These are phyloP conservation scores for Parachlorella kessleri DNA, from an alignment of 139 green algal genomes.

Conservation along the genomic window DNA sequence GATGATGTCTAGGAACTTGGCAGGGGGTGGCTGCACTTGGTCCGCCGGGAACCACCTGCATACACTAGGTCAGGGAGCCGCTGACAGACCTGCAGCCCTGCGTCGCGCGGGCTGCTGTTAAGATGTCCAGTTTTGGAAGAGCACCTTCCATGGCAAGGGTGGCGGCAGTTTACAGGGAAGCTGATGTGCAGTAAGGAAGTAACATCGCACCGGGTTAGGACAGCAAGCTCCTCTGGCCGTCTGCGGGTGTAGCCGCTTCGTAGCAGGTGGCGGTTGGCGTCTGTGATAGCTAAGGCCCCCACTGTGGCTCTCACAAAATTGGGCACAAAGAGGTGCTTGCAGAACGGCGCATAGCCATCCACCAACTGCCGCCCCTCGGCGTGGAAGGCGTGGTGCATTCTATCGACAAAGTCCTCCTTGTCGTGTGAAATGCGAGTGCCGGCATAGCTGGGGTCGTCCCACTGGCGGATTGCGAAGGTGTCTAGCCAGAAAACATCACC, in stretches of 20 bases:
- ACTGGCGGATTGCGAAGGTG: constrained; percentile 83
- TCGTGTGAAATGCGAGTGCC: constrained; percentile 55
- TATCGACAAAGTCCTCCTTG: constrained; percentile 73
- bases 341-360: constrained; percentile 95
- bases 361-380: constrained; percentile 47
- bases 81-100: too few relatives aligned
- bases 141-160: too few relatives aligned
- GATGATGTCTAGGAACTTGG: constrained; percentile 91
- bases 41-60: constrained; percentile 74
- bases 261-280: constrained; percentile 77
- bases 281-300: constrained; percentile 72
- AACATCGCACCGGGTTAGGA: constrained; percentile 73
- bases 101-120: too few relatives aligned
- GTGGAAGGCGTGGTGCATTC: constrained; percentile 68
- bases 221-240: constrained; percentile 82
- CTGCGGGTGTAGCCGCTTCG: constrained; percentile 69
- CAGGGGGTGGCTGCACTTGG: constrained; percentile 57
- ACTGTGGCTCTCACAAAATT: constrained; percentile 81
- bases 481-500: constrained; percentile 84
- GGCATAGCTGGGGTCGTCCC: constrained; percentile 75
- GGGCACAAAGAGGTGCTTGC: constrained; percentile 94
- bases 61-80: too few relatives aligned
- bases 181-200: too few relatives aligned
- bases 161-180: too few relatives aligned
- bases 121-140: too few relatives aligned